These are phyloP conservation scores for Pilatotrama ljubarskyi DNA, from an alignment of 768 basidiomycete species.

Conservation along the genomic window DNA sequence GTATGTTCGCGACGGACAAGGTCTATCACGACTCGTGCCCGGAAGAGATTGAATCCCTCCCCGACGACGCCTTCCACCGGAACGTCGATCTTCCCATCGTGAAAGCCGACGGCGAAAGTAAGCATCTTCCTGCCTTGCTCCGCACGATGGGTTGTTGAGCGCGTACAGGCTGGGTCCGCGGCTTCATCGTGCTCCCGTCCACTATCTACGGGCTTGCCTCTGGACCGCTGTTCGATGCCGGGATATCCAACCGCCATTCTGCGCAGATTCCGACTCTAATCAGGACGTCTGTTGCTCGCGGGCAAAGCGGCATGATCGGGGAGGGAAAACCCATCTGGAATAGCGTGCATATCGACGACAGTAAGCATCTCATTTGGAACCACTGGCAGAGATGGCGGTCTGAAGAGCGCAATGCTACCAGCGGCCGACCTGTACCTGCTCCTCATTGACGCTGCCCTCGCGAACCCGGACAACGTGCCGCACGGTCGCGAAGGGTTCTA, in stretches of 20 bases:
- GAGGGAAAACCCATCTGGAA: constrained; percentile 61
- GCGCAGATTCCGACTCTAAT: constrained; percentile 52
- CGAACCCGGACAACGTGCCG: constrained; percentile 18
- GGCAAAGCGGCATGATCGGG: constrained; percentile 55
- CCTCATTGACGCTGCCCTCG: constrained; percentile 40
- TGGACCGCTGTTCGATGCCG: constrained; percentile 50
- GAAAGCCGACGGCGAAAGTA: constrained; percentile 53
- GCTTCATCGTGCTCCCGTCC: constrained; percentile 52
- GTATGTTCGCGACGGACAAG: constrained; percentile 40
- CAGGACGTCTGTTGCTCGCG: constrained; percentile 43
- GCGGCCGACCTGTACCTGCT: constrained; percentile 43
- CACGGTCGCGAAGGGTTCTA: constrained; percentile 38
- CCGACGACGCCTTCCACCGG: constrained; percentile 47
- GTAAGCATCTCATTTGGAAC: constrained; percentile 31
- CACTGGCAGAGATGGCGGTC: too few species aligned
- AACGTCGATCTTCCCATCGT: constrained; percentile 51
- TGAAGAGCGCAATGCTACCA: constrained; percentile 19
- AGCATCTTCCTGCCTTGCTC: too few species aligned
- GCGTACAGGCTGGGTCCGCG: constrained; percentile 48
- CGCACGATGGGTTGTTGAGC: too few species aligned
- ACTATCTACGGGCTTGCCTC: constrained; percentile 63
- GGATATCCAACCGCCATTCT: constrained; percentile 55
- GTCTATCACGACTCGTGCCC: constrained; percentile 38
- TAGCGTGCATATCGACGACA: constrained; percentile 56
- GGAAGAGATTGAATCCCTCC: constrained; percentile 45